Evolutionary conservation across 2,329 filamentous ascomycete species (phyloP).

Genomic region (Helotiales sp.): DNA sequence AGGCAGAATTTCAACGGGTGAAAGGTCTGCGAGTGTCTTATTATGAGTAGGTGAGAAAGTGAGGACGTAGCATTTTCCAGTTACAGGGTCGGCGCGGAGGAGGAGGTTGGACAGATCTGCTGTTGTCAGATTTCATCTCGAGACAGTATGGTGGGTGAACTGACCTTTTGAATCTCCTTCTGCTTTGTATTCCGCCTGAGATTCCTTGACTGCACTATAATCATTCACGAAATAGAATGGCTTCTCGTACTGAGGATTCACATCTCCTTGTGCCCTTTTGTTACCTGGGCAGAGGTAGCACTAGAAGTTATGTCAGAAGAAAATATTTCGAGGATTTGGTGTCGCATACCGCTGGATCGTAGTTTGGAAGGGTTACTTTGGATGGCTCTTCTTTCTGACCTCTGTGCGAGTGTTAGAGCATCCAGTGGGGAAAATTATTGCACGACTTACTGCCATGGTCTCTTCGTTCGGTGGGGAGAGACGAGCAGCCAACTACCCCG

Average conservation of each 20-base stretch:
- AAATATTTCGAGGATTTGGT: conserved; percentile 1
- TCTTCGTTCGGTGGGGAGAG: conserved; percentile 93
- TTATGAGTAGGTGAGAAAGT: conserved; percentile 93
- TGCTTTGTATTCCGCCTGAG: conserved; percentile 77
- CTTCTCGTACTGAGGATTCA: conserved; percentile 82
- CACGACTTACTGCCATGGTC: conserved; percentile 87
- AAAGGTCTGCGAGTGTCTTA: conserved; percentile 89
- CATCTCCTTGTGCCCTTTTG: conserved; percentile 81
- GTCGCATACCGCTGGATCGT: conserved; percentile 70
- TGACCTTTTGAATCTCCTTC: conserved; percentile 37
- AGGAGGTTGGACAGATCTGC: conserved; percentile 75
- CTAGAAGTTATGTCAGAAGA: conserved; percentile 48
- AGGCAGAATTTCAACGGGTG: conserved; percentile 74
- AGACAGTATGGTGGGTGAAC: conserved; percentile 14
- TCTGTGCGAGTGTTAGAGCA: conserved; percentile 51
- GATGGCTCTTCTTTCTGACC: conserved; percentile 77
- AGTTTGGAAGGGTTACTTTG: conserved; percentile 73
- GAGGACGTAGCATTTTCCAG: conserved; percentile 94
- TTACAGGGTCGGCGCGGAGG: conserved; percentile 83
- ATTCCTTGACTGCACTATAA: conserved; percentile 94
- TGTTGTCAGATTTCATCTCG: neutral
- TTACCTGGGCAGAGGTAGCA: conserved; percentile 97
- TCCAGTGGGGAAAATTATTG: neutral
- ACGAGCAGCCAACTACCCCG: conserved; percentile 92
- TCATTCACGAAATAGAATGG: conserved; percentile 98